Percentiles rank a stretch among this genome's conserved stretches.
Evolutionary conservation across 495 filamentous ascomycete genomes (phyloP).

Genomic region (Penicillium simplicissimum): DNA sequence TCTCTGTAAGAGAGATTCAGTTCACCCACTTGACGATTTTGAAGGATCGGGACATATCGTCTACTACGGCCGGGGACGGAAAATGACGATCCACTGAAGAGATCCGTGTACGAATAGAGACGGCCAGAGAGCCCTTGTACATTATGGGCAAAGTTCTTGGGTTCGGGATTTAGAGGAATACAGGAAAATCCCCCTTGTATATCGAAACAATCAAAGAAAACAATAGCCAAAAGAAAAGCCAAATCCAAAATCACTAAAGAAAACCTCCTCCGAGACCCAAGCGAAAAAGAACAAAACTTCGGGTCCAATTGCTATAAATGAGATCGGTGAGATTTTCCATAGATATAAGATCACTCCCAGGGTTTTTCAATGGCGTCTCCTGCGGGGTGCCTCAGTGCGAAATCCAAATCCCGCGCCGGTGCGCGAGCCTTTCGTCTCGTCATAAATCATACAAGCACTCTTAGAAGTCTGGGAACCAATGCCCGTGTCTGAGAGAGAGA

Average conservation of each 20-base stretch:
- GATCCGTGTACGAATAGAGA: constrained; percentile 31
- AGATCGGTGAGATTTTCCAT: constrained; percentile 16
- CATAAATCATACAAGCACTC: constrained; percentile 38
- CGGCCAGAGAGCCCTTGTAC: constrained; percentile 31
- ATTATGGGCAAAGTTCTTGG: constrained; percentile 29
- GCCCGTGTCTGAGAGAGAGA: constrained; percentile 56
- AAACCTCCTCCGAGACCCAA: background rate
- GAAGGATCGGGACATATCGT: background rate
- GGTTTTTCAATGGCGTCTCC: constrained; percentile 25
- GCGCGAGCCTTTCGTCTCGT: constrained; percentile 38
- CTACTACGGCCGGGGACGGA: constrained; percentile 7
- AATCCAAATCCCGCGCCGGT: constrained; percentile 13
- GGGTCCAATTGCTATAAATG: constrained; percentile 32
- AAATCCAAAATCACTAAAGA: background rate
- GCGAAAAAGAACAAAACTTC: constrained; percentile 13
- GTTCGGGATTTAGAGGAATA: constrained; percentile 17
- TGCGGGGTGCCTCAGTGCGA: constrained; percentile 14
- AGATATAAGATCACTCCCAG: constrained; percentile 23
- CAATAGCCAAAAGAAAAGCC: constrained; percentile 15
- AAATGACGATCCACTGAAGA: constrained; percentile 10
- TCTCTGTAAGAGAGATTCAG: constrained; percentile 13
- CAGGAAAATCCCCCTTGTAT: constrained; percentile 25
- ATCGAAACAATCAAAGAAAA: constrained; percentile 17
- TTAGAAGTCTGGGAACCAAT: constrained; percentile 75
- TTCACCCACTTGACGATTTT: background rate